Evolutionary conservation across 129 eudicot species (phyloP).

Genomic region (Ambrosia artemisiifolia): DNA sequence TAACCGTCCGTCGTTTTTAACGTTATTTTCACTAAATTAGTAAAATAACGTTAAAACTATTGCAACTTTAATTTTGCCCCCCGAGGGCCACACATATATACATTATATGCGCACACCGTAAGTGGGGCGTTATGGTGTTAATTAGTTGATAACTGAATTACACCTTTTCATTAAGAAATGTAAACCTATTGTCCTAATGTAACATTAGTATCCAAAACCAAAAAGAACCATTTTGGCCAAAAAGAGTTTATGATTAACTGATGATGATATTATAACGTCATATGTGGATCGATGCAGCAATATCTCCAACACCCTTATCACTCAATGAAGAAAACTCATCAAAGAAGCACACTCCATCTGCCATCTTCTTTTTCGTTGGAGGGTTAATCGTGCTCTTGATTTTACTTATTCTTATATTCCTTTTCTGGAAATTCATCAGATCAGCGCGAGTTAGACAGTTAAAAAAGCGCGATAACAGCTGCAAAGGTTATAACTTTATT

Average conservation of each 20-base stretch:
- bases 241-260: not conserved
- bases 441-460: conserved; percentile 19
- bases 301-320: conserved; percentile 30
- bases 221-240: not conserved
- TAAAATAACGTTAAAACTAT: too few relatives aligned
- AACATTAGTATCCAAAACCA: not conserved
- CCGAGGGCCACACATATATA: too few relatives aligned
- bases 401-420: conserved; percentile 37
- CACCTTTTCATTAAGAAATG: not conserved
- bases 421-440: conserved; percentile 39
- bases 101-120: too few relatives aligned
- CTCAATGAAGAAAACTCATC: conserved; percentile 22
- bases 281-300: conserved; percentile 19
- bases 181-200: not conserved
- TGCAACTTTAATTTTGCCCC: too few relatives aligned
- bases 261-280: not conserved
- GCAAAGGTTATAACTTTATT: conserved; percentile 28
- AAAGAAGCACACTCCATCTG: conserved; percentile 22
- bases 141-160: not conserved
- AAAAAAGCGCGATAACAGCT: conserved; percentile 10
- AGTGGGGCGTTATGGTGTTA: not conserved
- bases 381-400: conserved; percentile 40
- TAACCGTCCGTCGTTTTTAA: too few relatives aligned
- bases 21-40: too few relatives aligned
- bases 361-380: conserved; percentile 46